Evolutionary conservation across 2,329 filamentous ascomycete species (phyloP), one percentile per base, ranked within the genome.

Genomic region (Penicillium crustosum): DNA sequence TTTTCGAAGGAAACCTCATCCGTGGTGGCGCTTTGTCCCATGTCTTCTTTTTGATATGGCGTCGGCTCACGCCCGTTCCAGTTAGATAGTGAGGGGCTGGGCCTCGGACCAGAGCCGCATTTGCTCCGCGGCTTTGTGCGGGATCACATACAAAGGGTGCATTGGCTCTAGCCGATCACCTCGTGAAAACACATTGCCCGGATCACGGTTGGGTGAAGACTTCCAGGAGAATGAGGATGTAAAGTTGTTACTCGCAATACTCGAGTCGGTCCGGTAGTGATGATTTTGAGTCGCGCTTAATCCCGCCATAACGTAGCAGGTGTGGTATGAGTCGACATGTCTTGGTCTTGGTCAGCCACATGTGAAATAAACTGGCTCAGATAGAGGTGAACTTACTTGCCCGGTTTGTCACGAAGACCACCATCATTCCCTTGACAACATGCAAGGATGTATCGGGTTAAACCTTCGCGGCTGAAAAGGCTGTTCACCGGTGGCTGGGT

Each of bases 351-450:
- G 61, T 72, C 57, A 72, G 68, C 54, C 50, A 59, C 41, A 44
- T 59, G 44, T 53, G 19, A 50, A 53, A 31, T 44, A 23, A 23
- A 25, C 21, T n/a, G 15, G 6, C 57, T 41, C 27, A 55, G 52
- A 38, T 13, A 50, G 36, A 48, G 49, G 47, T 43, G 48, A 29
- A 82, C 89, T 78, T 81, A 92, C 87, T 92, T 92, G 74, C 89
- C 88, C 15, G 94, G 94, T 78, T 99, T 99, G 77, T 99, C 94
- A 70, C 93, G 84, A 74, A 99, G 80, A 1, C 94, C 94, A 53
- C 93, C 93, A 59, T 84, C 80, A 58, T 90, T 88, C 70, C 78
- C 78, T 70, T 97, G 94, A 68, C 91, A 94, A 71, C 93, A 97
- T 65, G 85, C 87, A 15, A 97, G 81, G 60, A 97, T 94, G 74